Conservation (phyloP, 2,329 filamentous ascomycete species). For the Talaromyces funiculosus region DNA sequence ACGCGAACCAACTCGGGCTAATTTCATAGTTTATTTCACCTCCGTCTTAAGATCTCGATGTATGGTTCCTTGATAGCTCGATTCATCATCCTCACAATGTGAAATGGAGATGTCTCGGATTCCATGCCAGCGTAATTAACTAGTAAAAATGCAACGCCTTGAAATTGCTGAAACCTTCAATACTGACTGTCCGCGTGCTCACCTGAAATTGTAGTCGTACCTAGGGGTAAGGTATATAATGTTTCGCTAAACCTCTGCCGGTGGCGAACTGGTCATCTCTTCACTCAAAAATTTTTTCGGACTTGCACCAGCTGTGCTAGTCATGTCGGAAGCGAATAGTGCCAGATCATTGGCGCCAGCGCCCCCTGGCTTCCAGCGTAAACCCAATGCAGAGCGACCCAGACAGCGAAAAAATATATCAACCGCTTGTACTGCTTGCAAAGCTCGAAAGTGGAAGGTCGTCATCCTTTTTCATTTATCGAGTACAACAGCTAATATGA, state of each 20-base stretch:
- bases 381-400: constrained; percentile 4
- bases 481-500: constrained; percentile 13
- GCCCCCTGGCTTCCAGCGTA: constrained; percentile 13
- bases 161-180: background rate
- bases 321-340: constrained; percentile 10
- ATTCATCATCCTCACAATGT: background rate
- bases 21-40: constrained; percentile 1
- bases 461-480: background rate
- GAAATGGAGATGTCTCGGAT: constrained; percentile 1
- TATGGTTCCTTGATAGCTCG: background rate
- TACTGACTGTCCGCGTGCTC: background rate
- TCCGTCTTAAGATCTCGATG: background rate
- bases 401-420: constrained; percentile 12
- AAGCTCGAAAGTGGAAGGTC: constrained; percentile 14
- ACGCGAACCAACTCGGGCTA: background rate
- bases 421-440: constrained; percentile 12
- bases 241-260: background rate
- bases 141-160: background rate
- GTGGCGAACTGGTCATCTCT: background rate
- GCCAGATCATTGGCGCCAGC: constrained; percentile 12
- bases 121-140: background rate
- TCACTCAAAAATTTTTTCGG: background rate
- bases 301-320: background rate
- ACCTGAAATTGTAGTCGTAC: background rate
- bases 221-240: background rate